Evolutionary conservation across 2,329 filamentous ascomycete genomes (phyloP).

Genomic region (Botrytis aclada): DNA sequence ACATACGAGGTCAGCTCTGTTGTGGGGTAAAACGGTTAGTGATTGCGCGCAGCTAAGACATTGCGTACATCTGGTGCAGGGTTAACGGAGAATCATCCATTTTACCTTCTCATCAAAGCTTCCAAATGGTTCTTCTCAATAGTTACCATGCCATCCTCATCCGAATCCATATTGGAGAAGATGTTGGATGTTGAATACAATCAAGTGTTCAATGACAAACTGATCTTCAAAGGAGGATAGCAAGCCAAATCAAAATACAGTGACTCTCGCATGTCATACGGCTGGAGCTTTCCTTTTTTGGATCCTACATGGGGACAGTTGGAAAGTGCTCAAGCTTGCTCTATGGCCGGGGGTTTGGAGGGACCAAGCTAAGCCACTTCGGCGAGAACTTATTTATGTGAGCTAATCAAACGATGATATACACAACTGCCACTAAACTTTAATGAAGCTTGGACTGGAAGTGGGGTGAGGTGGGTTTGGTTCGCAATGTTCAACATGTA

Average conservation of each 20-base stretch:
- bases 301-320: background rate
- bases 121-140: slow-evolving; percentile 61
- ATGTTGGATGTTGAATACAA: background rate
- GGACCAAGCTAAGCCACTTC: background rate
- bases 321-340: background rate
- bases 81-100: background rate
- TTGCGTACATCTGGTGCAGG: background rate
- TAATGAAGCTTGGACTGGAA: background rate
- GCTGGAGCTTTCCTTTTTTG: background rate
- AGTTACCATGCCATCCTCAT: slow-evolving; percentile 45
- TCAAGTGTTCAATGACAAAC: background rate
- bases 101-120: slow-evolving; percentile 59
- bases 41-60: slow-evolving; percentile 16
- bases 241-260: background rate
- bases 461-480: background rate
- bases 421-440: background rate
- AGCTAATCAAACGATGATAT: background rate
- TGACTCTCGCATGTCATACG: background rate
- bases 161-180: slow-evolving; percentile 26
- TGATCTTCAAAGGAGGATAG: background rate
- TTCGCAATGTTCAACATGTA: too few relatives aligned
- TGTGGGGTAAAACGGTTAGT: slow-evolving; percentile 18
- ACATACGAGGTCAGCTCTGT: slow-evolving; percentile 49
- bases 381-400: background rate
- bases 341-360: background rate